A percentile compares a stretch with the other conserved stretches of the same genome.
phyloP scores from a whole-genome alignment of 1,139 yeast species.

The Yamadazyma jaroonii region DNA sequence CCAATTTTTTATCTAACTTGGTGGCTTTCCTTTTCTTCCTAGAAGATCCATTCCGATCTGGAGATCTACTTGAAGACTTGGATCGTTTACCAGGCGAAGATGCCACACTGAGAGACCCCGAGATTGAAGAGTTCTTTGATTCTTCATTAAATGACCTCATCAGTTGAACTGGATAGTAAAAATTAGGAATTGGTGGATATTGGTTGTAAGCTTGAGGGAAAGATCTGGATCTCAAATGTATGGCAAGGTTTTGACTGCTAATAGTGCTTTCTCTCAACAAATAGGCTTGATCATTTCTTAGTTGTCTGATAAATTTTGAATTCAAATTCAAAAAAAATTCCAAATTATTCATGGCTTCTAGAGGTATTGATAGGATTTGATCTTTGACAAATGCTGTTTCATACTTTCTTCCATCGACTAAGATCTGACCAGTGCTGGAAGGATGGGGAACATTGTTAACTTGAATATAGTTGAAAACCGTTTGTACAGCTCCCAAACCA shows the following conservation, averaged over 20 bases:
- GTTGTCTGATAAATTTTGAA: conserved; percentile 3
- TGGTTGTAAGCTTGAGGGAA: not conserved
- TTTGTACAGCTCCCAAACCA: conserved; percentile 1
- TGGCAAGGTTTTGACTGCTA: not conserved
- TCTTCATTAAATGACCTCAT: not conserved
- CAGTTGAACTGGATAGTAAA: not conserved
- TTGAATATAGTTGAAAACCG: conserved; percentile 3
- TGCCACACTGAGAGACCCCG: not conserved
- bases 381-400: conserved; percentile 4
- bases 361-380: conserved; percentile 8
- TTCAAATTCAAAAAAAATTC: conserved; percentile 8
- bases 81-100: not conserved
- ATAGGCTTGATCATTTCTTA: conserved; percentile 7
- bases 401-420: not conserved
- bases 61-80: not conserved
- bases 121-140: too few relatives aligned
- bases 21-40: not conserved
- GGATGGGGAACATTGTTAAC: not conserved
- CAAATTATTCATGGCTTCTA: conserved; percentile 6
- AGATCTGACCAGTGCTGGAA: not conserved
- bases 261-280: conserved; percentile 1
- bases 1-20: not conserved
- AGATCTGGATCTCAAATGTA: not conserved
- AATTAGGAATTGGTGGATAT: not conserved
- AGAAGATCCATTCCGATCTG: not conserved